Evolutionary conservation across 345 rosid species (phyloP).

Genomic region (Eucalyptus regnans): DNA sequence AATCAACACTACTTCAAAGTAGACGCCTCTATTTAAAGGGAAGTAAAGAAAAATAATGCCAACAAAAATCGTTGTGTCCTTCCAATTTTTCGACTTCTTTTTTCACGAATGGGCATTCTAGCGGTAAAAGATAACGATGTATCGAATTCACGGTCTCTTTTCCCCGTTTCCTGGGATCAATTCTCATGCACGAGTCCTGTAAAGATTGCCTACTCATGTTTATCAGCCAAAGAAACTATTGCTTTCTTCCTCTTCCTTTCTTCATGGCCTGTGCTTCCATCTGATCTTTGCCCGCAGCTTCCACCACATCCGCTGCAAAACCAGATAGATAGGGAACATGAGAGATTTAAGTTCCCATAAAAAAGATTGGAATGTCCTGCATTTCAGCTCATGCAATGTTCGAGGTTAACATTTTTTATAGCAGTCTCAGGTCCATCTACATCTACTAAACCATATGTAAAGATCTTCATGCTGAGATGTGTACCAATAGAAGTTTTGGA

Average conservation of each 20-base stretch:
- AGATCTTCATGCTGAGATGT: neutral
- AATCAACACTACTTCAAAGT: neutral
- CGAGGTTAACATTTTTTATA: neutral
- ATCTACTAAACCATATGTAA: neutral
- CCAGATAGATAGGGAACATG: neutral
- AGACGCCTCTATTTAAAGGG: neutral
- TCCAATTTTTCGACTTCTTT: neutral
- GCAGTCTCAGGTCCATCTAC: neutral
- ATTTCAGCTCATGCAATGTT: neutral
- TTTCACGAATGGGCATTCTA: neutral
- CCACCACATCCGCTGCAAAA: constrained; percentile 59
- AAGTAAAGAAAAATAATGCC: neutral
- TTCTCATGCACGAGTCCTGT: neutral
- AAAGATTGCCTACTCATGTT: neutral
- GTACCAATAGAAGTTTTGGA: neutral
- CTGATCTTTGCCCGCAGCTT: constrained; percentile 71
- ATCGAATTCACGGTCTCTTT: neutral
- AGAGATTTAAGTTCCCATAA: neutral
- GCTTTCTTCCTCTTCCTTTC: constrained; percentile 96
- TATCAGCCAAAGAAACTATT: constrained; percentile 8
- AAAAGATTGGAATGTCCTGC: neutral
- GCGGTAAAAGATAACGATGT: neutral
- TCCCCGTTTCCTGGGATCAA: neutral
- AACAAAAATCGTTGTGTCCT: neutral
- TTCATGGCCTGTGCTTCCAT: constrained; percentile 52